Percentiles rank a stretch among this genome's conserved stretches.
These are phyloP conservation scores for Geotrichum aggregatum DNA, from an alignment of 1,139 yeast species.

Conservation along the genomic window DNA sequence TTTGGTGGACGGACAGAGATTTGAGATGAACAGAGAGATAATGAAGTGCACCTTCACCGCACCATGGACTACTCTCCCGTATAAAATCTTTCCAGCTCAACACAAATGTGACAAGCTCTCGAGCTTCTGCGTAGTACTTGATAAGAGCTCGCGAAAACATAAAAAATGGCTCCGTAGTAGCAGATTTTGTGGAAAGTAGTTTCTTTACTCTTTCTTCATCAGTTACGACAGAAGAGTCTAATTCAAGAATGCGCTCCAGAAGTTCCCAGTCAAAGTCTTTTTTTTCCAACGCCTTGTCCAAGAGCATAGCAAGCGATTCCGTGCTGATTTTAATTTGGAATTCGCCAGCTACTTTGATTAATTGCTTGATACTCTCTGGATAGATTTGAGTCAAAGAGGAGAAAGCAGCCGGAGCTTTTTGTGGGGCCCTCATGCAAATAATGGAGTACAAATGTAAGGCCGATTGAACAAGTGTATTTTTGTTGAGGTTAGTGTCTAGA, in stretches of 20 bases:
- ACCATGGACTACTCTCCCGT: constrained; percentile 23
- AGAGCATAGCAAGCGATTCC: constrained; percentile 7
- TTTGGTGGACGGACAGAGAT: constrained; percentile 25
- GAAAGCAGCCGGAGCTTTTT: constrained; percentile 15
- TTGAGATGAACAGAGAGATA: constrained; percentile 22
- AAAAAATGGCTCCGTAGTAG: constrained; percentile 4
- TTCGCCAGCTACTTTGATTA: constrained; percentile 12
- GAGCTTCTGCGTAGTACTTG: constrained; percentile 21
- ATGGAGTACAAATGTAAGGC: constrained; percentile 10
- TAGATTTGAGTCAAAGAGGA: constrained; percentile 10
- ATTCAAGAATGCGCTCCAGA: constrained; percentile 17
- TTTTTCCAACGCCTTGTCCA: constrained; percentile 5
- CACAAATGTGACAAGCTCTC: constrained; percentile 20
- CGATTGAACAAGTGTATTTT: neutral
- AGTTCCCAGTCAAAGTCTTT: constrained; percentile 20
- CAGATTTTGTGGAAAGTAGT: constrained; percentile 12
- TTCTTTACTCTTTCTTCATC: constrained; percentile 9
- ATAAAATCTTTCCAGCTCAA: constrained; percentile 19
- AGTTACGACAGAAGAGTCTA: constrained; percentile 19
- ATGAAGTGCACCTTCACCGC: constrained; percentile 19
- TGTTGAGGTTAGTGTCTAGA: neutral
- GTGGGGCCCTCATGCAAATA: constrained; percentile 5
- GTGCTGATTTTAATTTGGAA: constrained; percentile 11
- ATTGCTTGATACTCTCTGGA: constrained; percentile 8
- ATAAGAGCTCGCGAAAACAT: constrained; percentile 19